Evolutionary conservation across 1,139 yeast species (phyloP), one percentile per base, ranked within the genome.

Genomic region (Zygoascus hellenicus): DNA sequence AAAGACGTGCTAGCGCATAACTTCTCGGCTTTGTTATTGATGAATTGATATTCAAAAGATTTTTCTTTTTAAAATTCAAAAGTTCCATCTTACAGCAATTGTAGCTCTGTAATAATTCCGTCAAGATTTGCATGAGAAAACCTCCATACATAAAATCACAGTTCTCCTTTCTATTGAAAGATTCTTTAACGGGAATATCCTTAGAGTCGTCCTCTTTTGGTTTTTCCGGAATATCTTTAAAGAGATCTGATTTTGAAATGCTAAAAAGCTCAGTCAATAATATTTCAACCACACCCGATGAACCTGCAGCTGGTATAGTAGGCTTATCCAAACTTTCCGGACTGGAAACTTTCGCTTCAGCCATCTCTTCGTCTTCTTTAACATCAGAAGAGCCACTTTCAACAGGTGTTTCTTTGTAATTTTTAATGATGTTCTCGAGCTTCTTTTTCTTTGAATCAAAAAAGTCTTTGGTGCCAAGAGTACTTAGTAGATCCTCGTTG

Each of bases 1-100:
- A 65, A 52, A 89, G 76, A 56, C 85, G 80, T 59, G 87, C 85
- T 53, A 89, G 67, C 0, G 95, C 81, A 0, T 95, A 83, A 0
- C 89, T 74, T 34, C 92, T 73, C 1, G 95, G 92, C 55, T 76
- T 80, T 10, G 49, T 43, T 17, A 34, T 22, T 11, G 39, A 36
- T 9, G 38, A 26, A 9, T 17, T 17, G n/a, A 34, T 22, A 2
- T 43, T 37, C 19, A 9, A 15, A 5, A 36, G 40, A 43, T 69
- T 65, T 64, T 80, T 80, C 60, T 81, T 83, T 2, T 92, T 80
- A 57, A 77, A 89, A 0, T 90, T 81, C 48, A 90, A 69, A 58
- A 90, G 85, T 58, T 88, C 96, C 46, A 85, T 73, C 61, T 90
- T 90, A 50, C 92, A 80, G 52, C 80, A 81, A 55, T 83, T 83